phyloP scores from a whole-genome alignment of 148 eudicot genomes.

The Cornus florida region DNA sequence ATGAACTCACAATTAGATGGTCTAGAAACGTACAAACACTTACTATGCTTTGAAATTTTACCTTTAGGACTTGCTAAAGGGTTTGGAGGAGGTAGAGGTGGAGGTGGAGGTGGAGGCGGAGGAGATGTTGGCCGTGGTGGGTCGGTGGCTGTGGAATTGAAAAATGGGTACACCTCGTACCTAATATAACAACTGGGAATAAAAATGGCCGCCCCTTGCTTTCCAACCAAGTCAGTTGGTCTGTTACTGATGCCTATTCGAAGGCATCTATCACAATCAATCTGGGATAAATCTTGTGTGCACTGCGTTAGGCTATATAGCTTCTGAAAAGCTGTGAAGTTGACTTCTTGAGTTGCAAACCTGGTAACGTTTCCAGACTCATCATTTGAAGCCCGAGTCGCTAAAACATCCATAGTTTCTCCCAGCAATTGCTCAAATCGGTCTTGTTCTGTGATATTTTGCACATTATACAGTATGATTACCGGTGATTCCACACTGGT shows the following conservation, averaged over 20 bases:
- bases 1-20: too few relatives aligned
- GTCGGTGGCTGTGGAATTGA: background rate
- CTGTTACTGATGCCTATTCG: background rate
- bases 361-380: background rate
- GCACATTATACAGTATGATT: background rate
- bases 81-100: too few relatives aligned
- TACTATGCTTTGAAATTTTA: too few relatives aligned
- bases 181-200: background rate
- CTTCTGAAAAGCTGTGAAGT: background rate
- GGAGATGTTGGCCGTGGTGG: background rate
- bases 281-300: slow-evolving; percentile 30
- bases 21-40: too few relatives aligned
- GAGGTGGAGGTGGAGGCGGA: background rate
- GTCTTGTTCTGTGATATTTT: background rate
- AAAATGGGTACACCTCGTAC: slow-evolving; percentile 5
- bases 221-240: slow-evolving; percentile 6
- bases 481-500: too few relatives aligned
- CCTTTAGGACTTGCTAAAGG: too few relatives aligned
- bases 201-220: background rate
- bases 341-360: slow-evolving; percentile 23
- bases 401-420: background rate
- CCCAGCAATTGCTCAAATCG: background rate
- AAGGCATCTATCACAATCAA: slow-evolving; percentile 25
- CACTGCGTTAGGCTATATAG: slow-evolving; percentile 37
- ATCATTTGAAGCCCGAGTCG: background rate